phyloP scores from a whole-genome alignment of 208 protist species.

The Phytomonas sp. region DNA sequence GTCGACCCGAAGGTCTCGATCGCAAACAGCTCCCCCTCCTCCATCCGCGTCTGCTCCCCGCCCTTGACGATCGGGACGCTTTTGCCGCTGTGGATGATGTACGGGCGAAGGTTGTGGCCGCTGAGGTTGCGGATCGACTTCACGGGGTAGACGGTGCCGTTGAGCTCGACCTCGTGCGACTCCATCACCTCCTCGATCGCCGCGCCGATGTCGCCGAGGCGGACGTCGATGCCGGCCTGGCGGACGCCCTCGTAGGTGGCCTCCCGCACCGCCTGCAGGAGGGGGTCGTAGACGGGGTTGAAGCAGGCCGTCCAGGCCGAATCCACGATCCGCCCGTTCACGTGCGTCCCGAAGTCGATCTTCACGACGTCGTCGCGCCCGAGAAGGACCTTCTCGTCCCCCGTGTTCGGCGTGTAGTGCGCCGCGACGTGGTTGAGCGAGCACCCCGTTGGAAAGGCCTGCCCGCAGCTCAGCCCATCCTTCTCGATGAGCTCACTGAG shows the following conservation, averaged over 20 bases:
- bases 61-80: conserved; percentile 97
- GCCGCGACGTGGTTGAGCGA: conserved; percentile 97
- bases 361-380: conserved; percentile 96
- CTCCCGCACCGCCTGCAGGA: conserved; percentile 92
- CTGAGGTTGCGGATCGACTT: conserved; percentile 97
- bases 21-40: conserved; percentile 98
- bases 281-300: conserved; percentile 94
- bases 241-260: conserved; percentile 98
- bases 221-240: conserved; percentile 94
- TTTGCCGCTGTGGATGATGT: conserved; percentile 99
- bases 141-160: conserved; percentile 91
- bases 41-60: conserved; percentile 91
- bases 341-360: conserved; percentile 98
- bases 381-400: conserved; percentile 92
- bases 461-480: conserved; percentile 81
- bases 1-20: conserved; percentile 99
- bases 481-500: conserved; percentile 85
- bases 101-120: conserved; percentile 97
- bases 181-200: conserved; percentile 98
- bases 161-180: conserved; percentile 94
- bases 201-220: conserved; percentile 92
- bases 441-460: conserved; percentile 90
- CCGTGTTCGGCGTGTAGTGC: conserved; percentile 97
- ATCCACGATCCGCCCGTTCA: conserved; percentile 97
- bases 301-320: conserved; percentile 96